Percentiles rank a stretch among this genome's conserved stretches.
Evolutionary conservation across 192 early-diverging fungal genomes (phyloP).

Genomic region (Mortierella hygrophila): DNA sequence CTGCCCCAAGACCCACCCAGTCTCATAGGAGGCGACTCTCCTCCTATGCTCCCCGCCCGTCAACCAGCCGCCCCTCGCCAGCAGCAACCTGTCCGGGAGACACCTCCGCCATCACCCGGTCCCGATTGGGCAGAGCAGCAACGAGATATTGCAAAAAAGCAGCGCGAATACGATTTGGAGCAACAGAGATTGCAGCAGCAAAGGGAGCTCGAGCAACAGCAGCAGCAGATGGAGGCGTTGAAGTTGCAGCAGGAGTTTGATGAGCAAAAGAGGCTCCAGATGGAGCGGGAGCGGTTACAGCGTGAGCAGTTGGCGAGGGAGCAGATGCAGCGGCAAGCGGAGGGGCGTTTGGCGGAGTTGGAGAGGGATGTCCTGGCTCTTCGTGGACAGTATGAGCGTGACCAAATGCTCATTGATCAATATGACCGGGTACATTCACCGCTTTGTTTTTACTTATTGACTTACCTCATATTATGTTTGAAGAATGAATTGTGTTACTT

Average conservation of each 20-base stretch:
- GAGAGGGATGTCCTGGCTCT: conserved; percentile 83
- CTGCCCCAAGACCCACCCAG: conserved; percentile 84
- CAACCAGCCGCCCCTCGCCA: conserved; percentile 39
- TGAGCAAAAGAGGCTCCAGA: conserved; percentile 78
- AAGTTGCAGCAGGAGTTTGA: conserved; percentile 80
- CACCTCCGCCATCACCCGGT: conserved; percentile 16
- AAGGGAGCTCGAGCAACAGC: conserved; percentile 64
- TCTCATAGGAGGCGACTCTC: conserved; percentile 74
- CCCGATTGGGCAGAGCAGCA: conserved; percentile 68
- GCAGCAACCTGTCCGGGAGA: conserved; percentile 45
- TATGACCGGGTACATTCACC: conserved; percentile 74
- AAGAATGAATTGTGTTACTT: not conserved
- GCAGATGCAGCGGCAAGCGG: conserved; percentile 84
- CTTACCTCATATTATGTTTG: not conserved
- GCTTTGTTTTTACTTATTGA: not conserved
- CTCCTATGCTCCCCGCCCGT: conserved; percentile 10
- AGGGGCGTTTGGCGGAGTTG: conserved; percentile 80
- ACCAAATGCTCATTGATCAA: conserved; percentile 85
- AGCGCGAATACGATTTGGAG: conserved; percentile 65
- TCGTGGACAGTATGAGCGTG: conserved; percentile 80
- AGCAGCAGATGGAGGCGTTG: conserved; percentile 62
- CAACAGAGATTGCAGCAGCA: conserved; percentile 73
- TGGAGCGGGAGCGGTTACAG: conserved; percentile 74
- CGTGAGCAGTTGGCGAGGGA: conserved; percentile 79
- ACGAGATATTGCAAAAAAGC: conserved; percentile 71